Base-by-base conservation (phyloP, 1,139 yeast genomes). In the Wickerhamomyces sp. region DNA sequence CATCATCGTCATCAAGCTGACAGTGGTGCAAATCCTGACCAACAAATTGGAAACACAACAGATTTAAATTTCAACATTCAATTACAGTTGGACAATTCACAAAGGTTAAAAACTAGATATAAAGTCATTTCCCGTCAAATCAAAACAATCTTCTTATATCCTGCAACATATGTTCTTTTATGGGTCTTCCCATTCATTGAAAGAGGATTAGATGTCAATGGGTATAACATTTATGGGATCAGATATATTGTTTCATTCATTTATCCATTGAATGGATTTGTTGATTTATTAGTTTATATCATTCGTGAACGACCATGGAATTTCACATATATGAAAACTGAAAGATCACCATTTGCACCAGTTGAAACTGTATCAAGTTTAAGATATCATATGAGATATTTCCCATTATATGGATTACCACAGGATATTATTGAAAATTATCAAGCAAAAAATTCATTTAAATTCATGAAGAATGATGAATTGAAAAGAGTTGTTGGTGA, bases 161-260 rank as follows among this genome's bases (percentile, higher is more conserved):
- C 97, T 1, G 68, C 84, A 37, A 86, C 95, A 1, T 90, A 88
- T 62, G 72, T 86, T 46, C 71, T 86, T 37, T 66, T 89, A 41
- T 89, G 96, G 96, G 61, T 84, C 14, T 83, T 87, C 54, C 96
- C 96, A 1, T 77, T 88, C 51, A 75, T 84, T n/a, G 73, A 81
- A 36, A 86, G 84, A 58, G 71, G 80, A 41, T 72, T 87, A 8
- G 84, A 79, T 53, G 58, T 68, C 42, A 51, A 52, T 3, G 73
- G 69, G 50, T 73, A 75, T 1, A 81, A 84, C 0, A 71, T 80
- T 9, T 76, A 74, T 52, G 85, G 94, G 86, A 64, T 87, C 39
- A 76, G 79, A 46, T 76, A 79, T 42, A 65, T 84, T 49, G 80
- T 86, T 13, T 85, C 94, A 0, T 82, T 83, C 56, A 79, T 83